These are phyloP conservation scores for Boletus bicolor DNA, from an alignment of 768 basidiomycete species.

Conservation along the genomic window DNA sequence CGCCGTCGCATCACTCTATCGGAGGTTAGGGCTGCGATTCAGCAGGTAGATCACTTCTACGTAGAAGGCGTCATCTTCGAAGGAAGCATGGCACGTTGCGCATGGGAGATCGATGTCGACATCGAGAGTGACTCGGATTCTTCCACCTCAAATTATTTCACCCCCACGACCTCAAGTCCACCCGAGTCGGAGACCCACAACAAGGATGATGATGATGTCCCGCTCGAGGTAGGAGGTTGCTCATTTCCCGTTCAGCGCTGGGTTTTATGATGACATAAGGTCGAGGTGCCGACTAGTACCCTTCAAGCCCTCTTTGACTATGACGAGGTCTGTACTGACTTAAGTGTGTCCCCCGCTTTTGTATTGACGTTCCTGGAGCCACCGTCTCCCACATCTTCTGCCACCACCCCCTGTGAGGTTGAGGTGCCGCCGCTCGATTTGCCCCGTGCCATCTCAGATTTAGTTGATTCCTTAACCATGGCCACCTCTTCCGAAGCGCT, in stretches of 20 bases:
- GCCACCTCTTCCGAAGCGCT: neutral
- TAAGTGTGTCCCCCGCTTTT: neutral
- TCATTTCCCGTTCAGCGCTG: neutral
- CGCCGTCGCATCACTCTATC: conserved; percentile 44
- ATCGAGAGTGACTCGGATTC: conserved; percentile 61
- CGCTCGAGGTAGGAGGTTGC: neutral
- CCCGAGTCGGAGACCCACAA: neutral
- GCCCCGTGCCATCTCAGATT: neutral
- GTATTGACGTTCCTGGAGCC: neutral
- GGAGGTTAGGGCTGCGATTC: conserved; percentile 52
- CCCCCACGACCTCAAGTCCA: neutral
- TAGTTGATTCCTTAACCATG: neutral
- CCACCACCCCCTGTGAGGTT: neutral
- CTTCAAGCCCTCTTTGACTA: neutral
- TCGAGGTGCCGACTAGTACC: neutral
- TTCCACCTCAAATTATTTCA: conserved; percentile 29
- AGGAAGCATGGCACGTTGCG: conserved; percentile 74
- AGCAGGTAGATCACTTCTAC: conserved; percentile 62
- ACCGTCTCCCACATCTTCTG: neutral
- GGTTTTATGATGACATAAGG: neutral
- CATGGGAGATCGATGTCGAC: conserved; percentile 73
- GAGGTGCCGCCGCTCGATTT: neutral
- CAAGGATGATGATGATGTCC: neutral
- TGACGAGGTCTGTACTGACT: neutral
- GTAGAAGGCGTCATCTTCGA: conserved; percentile 74